Base-by-base conservation (phyloP, 345 rosid genomes). In the Pistacia vera region DNA sequence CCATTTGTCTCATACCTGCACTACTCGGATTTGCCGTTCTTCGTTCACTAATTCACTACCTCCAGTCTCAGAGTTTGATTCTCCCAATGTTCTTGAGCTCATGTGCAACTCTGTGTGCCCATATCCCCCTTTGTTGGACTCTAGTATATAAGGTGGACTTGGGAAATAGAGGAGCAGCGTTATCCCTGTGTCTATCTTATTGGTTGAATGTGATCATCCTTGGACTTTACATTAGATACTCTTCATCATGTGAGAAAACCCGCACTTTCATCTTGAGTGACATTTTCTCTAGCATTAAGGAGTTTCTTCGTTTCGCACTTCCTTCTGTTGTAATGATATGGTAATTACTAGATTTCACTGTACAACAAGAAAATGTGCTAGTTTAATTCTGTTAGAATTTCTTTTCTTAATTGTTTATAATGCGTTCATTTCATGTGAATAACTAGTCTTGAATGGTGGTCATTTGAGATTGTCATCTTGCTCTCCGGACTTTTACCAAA, bases 291-390 rank as follows among this genome's bases (percentile, higher is more conserved):
- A 52, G 78, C 75, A 71, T 79, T 55, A 81, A 81, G 70, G 83
- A 82, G 52, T 86, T 84, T 69, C 36, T 75, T 4, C 8, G 60
- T 58, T 86, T 79, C 0, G 86, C 81, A 0, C 5, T 89, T 46
- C 90, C 95, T 18, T 79, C 95, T 66, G 85, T 83, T 25, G 46
- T 87, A 35, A 90, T 90, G 95, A 51, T 78, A 52, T 87, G 92
- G 95, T 90, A 90, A 74, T 30, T 51, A 68, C 10, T 72, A 48
- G 7, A 68, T 12, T 62, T 30, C 7, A 25, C 12, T 72, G 66
- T 3, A 10, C 28, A 8, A 49, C 8, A 54, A 4, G 16, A 3
- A 54, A 18, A 54, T 54, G 17, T 54, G 17, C 4, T 54, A 1
- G 5, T 54, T 3, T 1, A n/a, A 12, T 55, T 22, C 36, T 52